Evolutionary conservation across 345 rosid genomes (phyloP), one percentile per base, ranked within the genome.

Genomic region (Noccaea caerulescens): DNA sequence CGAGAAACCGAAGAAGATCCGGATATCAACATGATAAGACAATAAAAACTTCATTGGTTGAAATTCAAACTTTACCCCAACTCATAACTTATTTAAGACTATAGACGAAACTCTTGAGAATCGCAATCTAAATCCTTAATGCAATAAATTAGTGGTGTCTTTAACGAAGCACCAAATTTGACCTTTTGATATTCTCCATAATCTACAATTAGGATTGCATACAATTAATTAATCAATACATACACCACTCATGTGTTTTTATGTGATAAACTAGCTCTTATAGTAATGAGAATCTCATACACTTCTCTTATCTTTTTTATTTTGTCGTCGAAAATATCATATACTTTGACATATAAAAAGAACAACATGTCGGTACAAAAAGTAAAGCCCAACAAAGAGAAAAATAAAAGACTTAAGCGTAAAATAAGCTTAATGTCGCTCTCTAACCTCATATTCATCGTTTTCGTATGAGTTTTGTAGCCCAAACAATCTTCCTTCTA

Each of bases 311-410:
- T 47, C 58, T 2, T 71, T 18, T 12, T 12, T 20, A 2, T 33
- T 30, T 51, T 45, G 41, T 52, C 55, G 46, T 71, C 51, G 38
- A 70, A 42, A 38, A 33, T 53, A 20, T 23, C 38, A 42, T 39
- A 71, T 20, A 20, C 23, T 18, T 58, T 58, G 6, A 50, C 36
- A 60, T 34, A 25, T 32, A 4, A 51, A 27, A 32, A 30, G 32
- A 43, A 32, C 3, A 16, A 58, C 54, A 57, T 66, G 77, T 73
- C 51, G 67, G 68, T 58, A 73, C 72, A 55, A 36, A 58, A 74
- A 51, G 68, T 33, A 74, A 58, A 58, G 62, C 42, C 72, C 54
- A 59, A 69, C 63, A 66, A 52, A 50, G 18, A 59, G 10, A 58
- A 38, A 60, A 32, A 16, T 4, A 18, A 16, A 2, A n/a, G 47